Base-by-base conservation (phyloP, 1,284 basidiomycete genomes). In the Taiwanofungus camphoratus region DNA sequence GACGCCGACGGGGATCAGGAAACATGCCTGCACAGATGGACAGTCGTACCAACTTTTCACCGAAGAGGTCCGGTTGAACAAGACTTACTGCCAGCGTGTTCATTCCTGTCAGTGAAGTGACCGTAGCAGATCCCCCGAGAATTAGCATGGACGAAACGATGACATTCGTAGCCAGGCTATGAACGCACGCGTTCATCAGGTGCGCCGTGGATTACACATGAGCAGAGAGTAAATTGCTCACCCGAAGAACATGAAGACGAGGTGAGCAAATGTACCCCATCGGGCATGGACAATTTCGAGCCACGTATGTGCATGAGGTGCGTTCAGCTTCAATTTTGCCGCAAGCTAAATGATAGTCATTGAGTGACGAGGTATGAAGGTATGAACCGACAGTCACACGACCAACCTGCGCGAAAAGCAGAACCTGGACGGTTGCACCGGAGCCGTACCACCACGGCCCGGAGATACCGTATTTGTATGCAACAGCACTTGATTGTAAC, bases 381-480 rank as follows among this genome's bases (percentile, higher is more conserved):
- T 12, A 29, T 39, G 16, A 13, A 3, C n/a, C n/a, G n/a, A n/a
- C n/a, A n/a, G n/a, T n/a, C 3, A 18, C 41, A 32, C 6, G 5
- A 39, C 62, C 9, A 30, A 66, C 66, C 59, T 64, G 53, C 42
- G 59, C 53, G 51, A 77, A 77, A 7, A 78, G 62, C 11, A 79
- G 59, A 22, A 79, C 74, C 50, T 79, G 77, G 4, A 77, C 68
- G 0, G 72, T 75, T 32, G 63, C 68, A 20, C 70, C 70, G 8
- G 69, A 63, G 8, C 66, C 70, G 48, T 71, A 72, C 67, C 71
- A 73, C 66, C 69, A 73, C 0, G 70, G 67, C 3, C 69, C 70
- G 2, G 70, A 76, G 62, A 79, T 76, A 47, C 91, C 91, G 55
- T 82, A 90, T 59, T 84, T 85, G 64, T 93, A 94, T 0, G 81